Conservation (phyloP, 495 filamentous ascomycete genomes). For the Aspergillus incahuasiensis region DNA sequence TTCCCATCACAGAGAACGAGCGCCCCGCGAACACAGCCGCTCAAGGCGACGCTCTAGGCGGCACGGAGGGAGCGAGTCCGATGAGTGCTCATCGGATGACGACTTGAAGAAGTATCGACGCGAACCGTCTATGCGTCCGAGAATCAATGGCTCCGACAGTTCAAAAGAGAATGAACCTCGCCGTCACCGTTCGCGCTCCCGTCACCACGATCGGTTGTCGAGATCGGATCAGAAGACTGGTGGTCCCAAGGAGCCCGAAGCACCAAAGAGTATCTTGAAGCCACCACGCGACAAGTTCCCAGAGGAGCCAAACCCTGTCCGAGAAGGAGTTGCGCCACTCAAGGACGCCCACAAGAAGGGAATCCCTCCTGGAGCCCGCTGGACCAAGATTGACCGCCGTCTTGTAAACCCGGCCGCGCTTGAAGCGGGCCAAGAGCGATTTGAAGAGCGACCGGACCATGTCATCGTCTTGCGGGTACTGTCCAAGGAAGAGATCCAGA, state of each 20-base stretch:
- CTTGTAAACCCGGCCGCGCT: slow-evolving; percentile 81
- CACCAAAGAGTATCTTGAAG: slow-evolving; percentile 64
- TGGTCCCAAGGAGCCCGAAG: slow-evolving; percentile 32
- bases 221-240: slow-evolving; percentile 23
- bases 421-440: slow-evolving; percentile 71
- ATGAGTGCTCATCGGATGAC: slow-evolving; percentile 34
- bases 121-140: slow-evolving; percentile 26
- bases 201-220: slow-evolving; percentile 19
- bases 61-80: slow-evolving; percentile 26
- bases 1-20: slow-evolving; percentile 11
- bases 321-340: slow-evolving; percentile 83
- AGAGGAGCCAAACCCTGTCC: slow-evolving; percentile 68
- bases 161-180: slow-evolving; percentile 14
- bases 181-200: slow-evolving; percentile 25
- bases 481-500: slow-evolving; percentile 76
- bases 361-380: slow-evolving; percentile 72
- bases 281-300: slow-evolving; percentile 70
- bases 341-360: slow-evolving; percentile 72
- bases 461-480: slow-evolving; percentile 81
- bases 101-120: slow-evolving; percentile 35
- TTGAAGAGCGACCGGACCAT: slow-evolving; percentile 73
- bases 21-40: slow-evolving; percentile 20
- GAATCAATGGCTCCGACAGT: slow-evolving; percentile 13
- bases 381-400: slow-evolving; percentile 83
- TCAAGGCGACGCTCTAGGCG: slow-evolving; percentile 30